Conservation (phyloP, 345 rosid genomes). For the Citrus sinensis region DNA sequence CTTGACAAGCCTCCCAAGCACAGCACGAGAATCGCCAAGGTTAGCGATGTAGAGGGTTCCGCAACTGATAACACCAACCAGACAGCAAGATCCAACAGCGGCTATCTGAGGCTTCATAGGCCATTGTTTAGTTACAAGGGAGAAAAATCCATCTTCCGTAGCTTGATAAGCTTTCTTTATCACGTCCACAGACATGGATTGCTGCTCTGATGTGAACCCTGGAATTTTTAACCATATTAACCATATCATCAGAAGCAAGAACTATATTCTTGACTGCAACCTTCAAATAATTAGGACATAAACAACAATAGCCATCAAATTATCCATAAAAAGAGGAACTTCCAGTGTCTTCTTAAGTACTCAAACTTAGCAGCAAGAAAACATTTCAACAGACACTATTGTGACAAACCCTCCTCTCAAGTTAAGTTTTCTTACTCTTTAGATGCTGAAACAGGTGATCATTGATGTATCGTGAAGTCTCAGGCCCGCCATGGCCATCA, state of each 20-base stretch:
- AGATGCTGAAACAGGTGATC: constrained; percentile 88
- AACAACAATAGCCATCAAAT: background rate
- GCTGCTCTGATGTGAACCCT: constrained; percentile 78
- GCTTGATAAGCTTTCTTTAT: constrained; percentile 87
- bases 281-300: background rate
- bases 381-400: background rate
- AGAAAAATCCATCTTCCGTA: constrained; percentile 89
- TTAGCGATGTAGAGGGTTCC: constrained; percentile 84
- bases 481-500: constrained; percentile 99
- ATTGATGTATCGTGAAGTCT: constrained; percentile 83
- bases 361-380: background rate
- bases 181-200: constrained; percentile 81
- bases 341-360: background rate
- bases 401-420: background rate
- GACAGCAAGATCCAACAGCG: constrained; percentile 95
- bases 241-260: background rate
- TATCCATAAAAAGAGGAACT: background rate
- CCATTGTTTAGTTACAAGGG: constrained; percentile 89
- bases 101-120: constrained; percentile 91
- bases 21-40: constrained; percentile 95
- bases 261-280: background rate
- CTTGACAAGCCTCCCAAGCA: constrained; percentile 77
- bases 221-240: constrained; percentile 9
- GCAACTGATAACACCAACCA: constrained; percentile 73
- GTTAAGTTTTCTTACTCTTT: constrained; percentile 54